These are phyloP conservation scores for Leishmania major DNA, from an alignment of 208 protist genomes.

Conservation along the genomic window DNA sequence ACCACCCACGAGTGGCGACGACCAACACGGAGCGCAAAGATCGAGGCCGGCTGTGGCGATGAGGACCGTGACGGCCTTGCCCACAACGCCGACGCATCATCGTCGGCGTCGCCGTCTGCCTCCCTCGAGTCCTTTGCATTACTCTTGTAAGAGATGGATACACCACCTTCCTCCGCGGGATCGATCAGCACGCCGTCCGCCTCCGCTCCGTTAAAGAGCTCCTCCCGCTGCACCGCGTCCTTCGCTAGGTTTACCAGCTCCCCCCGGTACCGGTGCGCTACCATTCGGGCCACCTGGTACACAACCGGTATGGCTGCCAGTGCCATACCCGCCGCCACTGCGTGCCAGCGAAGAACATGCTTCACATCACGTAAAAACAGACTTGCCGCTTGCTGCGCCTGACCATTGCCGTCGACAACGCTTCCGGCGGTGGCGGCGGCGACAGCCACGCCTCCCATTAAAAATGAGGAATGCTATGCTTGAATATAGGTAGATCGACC, in stretches of 20 bases:
- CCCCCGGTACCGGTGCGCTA: constrained; percentile 27
- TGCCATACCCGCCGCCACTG: constrained; percentile 29
- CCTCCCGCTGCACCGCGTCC: constrained; percentile 20
- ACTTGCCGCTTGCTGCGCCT: constrained; percentile 7
- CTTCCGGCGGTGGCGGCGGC: constrained; percentile 1
- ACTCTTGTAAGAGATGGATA: constrained; percentile 25
- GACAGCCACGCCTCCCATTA: neutral
- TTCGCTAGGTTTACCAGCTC: constrained; percentile 37
- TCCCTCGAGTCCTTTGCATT: neutral
- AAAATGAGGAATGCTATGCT: neutral
- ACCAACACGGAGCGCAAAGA: constrained; percentile 6
- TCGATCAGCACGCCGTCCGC: constrained; percentile 25
- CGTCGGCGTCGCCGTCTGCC: neutral
- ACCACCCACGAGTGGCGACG: constrained; percentile 19
- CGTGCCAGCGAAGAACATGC: constrained; percentile 40
- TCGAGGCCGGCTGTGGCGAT: constrained; percentile 2
- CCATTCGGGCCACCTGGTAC: constrained; percentile 31
- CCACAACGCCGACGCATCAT: neutral
- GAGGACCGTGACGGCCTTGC: neutral
- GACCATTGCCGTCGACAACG: neutral
- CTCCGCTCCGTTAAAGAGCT: constrained; percentile 17
- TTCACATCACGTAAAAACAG: constrained; percentile 27
- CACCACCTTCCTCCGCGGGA: constrained; percentile 12
- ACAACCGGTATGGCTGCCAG: constrained; percentile 39
- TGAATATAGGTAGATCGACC: neutral